A percentile compares a stretch with the other conserved stretches of the same genome.
Evolutionary conservation across 177 flowering plant species (phyloP).

Genomic region (Tripterygium wilfordii): DNA sequence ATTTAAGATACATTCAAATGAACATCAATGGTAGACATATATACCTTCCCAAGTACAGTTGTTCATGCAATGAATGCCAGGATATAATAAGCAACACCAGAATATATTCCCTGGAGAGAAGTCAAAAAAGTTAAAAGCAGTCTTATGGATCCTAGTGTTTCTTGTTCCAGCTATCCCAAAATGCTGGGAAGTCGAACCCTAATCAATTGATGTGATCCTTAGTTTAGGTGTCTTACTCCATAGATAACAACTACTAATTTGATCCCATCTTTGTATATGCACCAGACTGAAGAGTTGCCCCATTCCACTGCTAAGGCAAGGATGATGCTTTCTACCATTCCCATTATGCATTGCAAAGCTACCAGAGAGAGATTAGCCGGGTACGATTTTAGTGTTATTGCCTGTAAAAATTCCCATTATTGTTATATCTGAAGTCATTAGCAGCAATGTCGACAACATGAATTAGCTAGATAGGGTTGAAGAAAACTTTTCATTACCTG

Average conservation of each 20-base stretch:
- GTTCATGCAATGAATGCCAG: conserved; percentile 54
- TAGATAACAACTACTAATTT: conserved; percentile 18
- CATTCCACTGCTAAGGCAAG: conserved; percentile 18
- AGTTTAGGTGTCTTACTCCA: no score
- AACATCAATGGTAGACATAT: not conserved
- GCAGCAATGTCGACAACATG: no score
- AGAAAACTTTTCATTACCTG: no score
- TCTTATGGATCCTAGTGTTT: conserved; percentile 74
- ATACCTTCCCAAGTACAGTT: conserved; percentile 64
- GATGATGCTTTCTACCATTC: conserved; percentile 5
- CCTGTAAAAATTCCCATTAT: conserved; percentile 7
- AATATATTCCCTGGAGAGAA: conserved; percentile 66
- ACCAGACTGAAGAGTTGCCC: conserved; percentile 15
- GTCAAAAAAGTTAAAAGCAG: no score
- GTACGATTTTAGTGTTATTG: conserved; percentile 18
- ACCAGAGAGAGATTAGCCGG: no score
- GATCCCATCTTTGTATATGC: conserved; percentile 14
- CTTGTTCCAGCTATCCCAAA: conserved; percentile 57
- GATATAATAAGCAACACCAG: conserved; percentile 70
- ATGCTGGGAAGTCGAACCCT: conserved; percentile 64
- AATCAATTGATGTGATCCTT: not conserved
- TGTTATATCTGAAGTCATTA: no score
- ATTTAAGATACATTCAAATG: no score
- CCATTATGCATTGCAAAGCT: no score
- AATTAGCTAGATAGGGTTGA: no score